These are phyloP conservation scores for Cladorrhinum samala DNA, from an alignment of 495 filamentous ascomycete species.

Conservation along the genomic window DNA sequence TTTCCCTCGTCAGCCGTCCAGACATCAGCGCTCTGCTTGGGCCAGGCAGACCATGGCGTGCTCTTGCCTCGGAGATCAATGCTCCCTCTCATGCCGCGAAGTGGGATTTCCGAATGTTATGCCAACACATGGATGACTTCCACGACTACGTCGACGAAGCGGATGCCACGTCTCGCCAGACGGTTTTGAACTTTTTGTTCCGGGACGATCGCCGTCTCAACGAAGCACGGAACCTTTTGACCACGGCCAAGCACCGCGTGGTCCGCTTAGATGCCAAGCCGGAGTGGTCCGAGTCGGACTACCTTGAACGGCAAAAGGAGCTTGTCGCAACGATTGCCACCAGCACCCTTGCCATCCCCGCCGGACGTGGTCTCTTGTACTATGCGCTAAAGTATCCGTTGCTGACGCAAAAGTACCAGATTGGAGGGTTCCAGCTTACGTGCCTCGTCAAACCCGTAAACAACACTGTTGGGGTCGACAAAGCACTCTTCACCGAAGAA, in stretches of 20 bases:
- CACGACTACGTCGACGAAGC: conserved; percentile 37
- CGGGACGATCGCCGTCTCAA: conserved; percentile 80
- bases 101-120: conserved; percentile 67
- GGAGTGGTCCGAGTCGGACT: conserved; percentile 74
- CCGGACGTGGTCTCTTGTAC: conserved; percentile 75
- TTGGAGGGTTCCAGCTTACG: conserved; percentile 78
- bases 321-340: conserved; percentile 76
- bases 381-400: conserved; percentile 79
- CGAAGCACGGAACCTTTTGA: conserved; percentile 73
- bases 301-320: conserved; percentile 91
- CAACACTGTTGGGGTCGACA: conserved; percentile 82
- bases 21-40: conserved; percentile 68
- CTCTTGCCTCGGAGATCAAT: conserved; percentile 30
- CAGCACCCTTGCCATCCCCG: conserved; percentile 78
- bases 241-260: conserved; percentile 68
- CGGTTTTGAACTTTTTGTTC: conserved; percentile 78
- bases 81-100: conserved; percentile 57
- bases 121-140: conserved; percentile 36
- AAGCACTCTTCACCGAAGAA: conserved; percentile 77
- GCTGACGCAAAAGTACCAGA: conserved; percentile 81
- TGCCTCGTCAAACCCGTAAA: conserved; percentile 88
- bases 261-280: conserved; percentile 69
- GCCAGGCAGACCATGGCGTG: conserved; percentile 35
- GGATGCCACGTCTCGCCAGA: conserved; percentile 68
- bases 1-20: conserved; percentile 73